Conservation (phyloP, 2,329 filamentous ascomycete species). For the Alternaria angustiovoidea region DNA sequence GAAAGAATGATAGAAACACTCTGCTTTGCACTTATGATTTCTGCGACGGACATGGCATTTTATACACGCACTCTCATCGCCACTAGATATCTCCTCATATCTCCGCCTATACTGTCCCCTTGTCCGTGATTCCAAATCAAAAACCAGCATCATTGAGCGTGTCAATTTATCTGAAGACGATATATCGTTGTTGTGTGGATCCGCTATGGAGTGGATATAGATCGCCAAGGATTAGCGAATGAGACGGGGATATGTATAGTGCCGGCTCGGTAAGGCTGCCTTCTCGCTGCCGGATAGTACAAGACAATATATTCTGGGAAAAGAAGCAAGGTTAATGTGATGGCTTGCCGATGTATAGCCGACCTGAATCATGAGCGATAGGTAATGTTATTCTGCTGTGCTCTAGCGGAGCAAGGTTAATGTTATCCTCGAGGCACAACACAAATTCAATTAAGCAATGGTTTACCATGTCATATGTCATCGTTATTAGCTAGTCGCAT, state of each 20-base stretch:
- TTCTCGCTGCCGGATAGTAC: slow-evolving; percentile 2
- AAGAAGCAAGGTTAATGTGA: neutral
- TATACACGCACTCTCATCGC: neutral
- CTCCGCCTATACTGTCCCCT: neutral
- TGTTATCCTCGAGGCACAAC: neutral
- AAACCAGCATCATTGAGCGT: neutral
- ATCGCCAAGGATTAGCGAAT: slow-evolving; percentile 6
- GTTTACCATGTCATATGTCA: slow-evolving; percentile 15
- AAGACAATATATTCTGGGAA: neutral
- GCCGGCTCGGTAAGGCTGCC: slow-evolving; percentile 3
- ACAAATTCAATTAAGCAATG: neutral
- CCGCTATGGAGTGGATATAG: neutral
- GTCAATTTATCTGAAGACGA: slow-evolving; percentile 4
- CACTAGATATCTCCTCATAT: neutral
- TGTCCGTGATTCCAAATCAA: slow-evolving; percentile 1
- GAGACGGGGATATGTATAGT: slow-evolving; percentile 6
- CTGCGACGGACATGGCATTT: neutral
- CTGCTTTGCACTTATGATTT: neutral
- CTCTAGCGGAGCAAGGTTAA: neutral
- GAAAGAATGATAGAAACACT: neutral
- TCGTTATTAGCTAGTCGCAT: slow-evolving; percentile 29
- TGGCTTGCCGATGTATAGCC: neutral
- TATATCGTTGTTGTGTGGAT: neutral
- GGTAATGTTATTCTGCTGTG: neutral
- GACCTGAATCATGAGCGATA: neutral